These are phyloP conservation scores for Schoenoplectus tabernaemontani DNA, from an alignment of 202 grass and related monocot species.

Conservation along the genomic window DNA sequence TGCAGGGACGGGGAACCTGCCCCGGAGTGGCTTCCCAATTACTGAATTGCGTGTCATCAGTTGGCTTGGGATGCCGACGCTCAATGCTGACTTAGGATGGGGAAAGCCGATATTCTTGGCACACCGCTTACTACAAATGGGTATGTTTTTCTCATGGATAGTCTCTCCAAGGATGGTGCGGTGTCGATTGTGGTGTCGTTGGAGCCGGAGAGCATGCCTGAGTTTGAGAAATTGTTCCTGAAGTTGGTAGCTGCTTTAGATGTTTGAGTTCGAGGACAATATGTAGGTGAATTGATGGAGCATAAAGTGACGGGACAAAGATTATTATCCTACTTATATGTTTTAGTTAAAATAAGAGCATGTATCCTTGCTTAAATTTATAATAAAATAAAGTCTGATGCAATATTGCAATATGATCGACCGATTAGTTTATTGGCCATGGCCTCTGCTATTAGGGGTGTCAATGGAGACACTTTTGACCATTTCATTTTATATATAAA, in stretches of 20 bases:
- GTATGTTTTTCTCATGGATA: conserved; percentile 38
- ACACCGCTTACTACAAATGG: conserved; percentile 28
- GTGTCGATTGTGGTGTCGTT: conserved; percentile 33
- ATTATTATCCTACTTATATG: no score
- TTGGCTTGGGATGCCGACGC: conserved; percentile 47
- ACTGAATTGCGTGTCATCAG: conserved; percentile 50
- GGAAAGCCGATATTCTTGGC: conserved; percentile 35
- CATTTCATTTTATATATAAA: no score
- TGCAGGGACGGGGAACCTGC: conserved; percentile 9
- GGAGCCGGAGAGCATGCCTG: conserved; percentile 34
- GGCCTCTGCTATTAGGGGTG: no score
- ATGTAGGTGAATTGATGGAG: no score
- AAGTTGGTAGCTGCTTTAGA: conserved; percentile 28
- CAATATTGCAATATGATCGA: no score
- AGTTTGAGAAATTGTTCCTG: conserved; percentile 39
- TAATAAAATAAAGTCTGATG: no score
- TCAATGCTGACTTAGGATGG: conserved; percentile 63
- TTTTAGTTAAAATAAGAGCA: no score
- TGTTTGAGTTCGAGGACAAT: background rate
- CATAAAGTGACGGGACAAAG: no score
- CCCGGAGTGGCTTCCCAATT: background rate
- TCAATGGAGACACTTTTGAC: no score
- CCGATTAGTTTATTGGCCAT: no score
- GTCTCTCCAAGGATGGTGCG: conserved; percentile 22
- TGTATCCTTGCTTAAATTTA: no score